Evolutionary conservation across 2,329 filamentous ascomycete genomes (phyloP).

Genomic region (Metarhizium sp.): DNA sequence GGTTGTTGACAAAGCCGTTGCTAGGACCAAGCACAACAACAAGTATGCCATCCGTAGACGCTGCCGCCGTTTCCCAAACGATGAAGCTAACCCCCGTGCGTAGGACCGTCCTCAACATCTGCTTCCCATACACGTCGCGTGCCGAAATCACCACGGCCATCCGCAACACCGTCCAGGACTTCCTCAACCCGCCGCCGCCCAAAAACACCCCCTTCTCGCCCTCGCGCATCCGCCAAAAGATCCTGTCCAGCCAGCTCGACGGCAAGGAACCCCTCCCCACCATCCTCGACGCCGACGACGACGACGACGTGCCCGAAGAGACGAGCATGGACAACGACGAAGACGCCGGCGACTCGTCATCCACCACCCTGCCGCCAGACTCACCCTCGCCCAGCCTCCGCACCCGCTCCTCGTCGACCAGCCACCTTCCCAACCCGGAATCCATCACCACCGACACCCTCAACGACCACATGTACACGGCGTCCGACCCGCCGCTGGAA

Average conservation of each 20-base stretch:
- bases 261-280: constrained; percentile 36
- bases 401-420: constrained; percentile 23
- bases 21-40: constrained; percentile 80
- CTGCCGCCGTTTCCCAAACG: background rate
- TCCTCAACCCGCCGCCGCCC: constrained; percentile 60
- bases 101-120: constrained; percentile 71
- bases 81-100: constrained; percentile 1
- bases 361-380: constrained; percentile 48
- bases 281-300: constrained; percentile 30
- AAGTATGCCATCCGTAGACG: constrained; percentile 37
- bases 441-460: constrained; percentile 76
- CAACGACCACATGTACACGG: constrained; percentile 80
- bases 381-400: constrained; percentile 35
- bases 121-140: constrained; percentile 93
- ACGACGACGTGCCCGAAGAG: constrained; percentile 24
- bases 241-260: constrained; percentile 57
- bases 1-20: constrained; percentile 76
- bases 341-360: constrained; percentile 49
- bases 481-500: constrained; percentile 77
- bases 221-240: constrained; percentile 76
- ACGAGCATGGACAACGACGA: constrained; percentile 23
- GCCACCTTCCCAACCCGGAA: constrained; percentile 62
- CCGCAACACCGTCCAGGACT: constrained; percentile 78
- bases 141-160: constrained; percentile 93
- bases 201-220: constrained; percentile 73